Evolutionary conservation across 2,329 filamentous ascomycete genomes (phyloP), one percentile per base, ranked within the genome.

Genomic region (Sclerotinia trifoliorum): DNA sequence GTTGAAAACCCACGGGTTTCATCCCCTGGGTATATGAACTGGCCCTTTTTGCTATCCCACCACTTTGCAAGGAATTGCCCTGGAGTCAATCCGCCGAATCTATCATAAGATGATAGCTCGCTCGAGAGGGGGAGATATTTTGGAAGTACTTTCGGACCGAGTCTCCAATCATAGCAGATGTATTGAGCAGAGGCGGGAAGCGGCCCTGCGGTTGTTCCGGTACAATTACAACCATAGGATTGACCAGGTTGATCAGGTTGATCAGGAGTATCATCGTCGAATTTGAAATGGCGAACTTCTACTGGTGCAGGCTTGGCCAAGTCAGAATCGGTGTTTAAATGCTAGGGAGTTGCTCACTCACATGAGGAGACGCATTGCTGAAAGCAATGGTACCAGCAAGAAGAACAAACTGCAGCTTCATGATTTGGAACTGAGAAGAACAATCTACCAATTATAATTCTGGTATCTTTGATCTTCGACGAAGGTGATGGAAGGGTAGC

Each of bases 51-150:
- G 6, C 15, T 17, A 51, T 66, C 24, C 44, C 57, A 65, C 66
- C 66, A 67, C 13, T 29, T 35, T n/a, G 24, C 17, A 13, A 67
- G 58, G n/a, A 67, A 67, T 5, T 52, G 48, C 44, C 58, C 66
- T 5, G 58, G 58, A 7, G 57, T 54, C 3, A 67, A 26, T 26
- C 66, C 66, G 5, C 58, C 66, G 17, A 67, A 55, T 29, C 56
- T 49, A 64, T 67, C 32, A 26, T 67, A 66, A 29, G 55, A 66
- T 32, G 65, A 51, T n/a, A 66, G 56, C 42, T 61, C 65, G 24
- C 65, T 49, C 3, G 65, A 49, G 1, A 66, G 46, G 19, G 65
- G 65, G 17, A 66, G 65, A 49, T 49, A 51, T 44, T 15, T 61
- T 2, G 65, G 65, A 11, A 66, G 65, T 10, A 48, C 56, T 19